Base-by-base conservation (phyloP, 768 basidiomycete species). In the Ephemerocybe angulata region DNA sequence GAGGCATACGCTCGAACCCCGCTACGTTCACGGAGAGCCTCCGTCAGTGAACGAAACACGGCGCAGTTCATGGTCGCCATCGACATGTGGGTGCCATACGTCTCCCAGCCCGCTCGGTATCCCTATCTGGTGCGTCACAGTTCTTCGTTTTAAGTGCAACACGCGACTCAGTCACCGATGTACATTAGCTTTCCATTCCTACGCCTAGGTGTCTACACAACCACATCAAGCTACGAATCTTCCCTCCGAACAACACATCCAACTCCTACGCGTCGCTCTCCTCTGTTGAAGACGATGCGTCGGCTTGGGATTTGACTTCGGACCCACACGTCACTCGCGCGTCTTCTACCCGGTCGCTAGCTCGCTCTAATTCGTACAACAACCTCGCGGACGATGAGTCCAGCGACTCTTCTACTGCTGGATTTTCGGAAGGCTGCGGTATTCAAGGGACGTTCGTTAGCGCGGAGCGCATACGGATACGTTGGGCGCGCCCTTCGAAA, bases 341-440 rank as follows among this genome's bases (percentile, higher is more conserved):
- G 27, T 55, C 73, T 5, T 70, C 78, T 0, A 64, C 71, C 27
- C 80, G 82, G 25, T 35, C 33, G 17, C 68, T 75, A 17, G 77
- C 81, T 12, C 80, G 86, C 30, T 69, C 81, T 1, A 77, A 77
- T 49, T 86, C 87, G 5, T 85, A 85, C 61, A 83, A 76, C 38
- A 78, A 87, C 62, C 84, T 90, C 63, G 89, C 89, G 0, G 89
- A 92, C 59, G 90, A 90, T 60, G 89, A 92, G 63, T 87, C 87
- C 3, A 87, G 86, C 37, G 89, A 90, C 63, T 86, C 87, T 1
- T 85, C 67, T 31, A 78, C 66, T 29, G 72, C 75, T 7, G 79
- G 80, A 1, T 76, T 81, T 56, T 70, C 82, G 17, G 84, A 86
- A 40, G 84, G 81, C 1, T 85, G 82, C 54, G 78, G 81, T 17